phyloP scores from a whole-genome alignment of 139 green algal species.

The Raphidocelis subcapitata region DNA sequence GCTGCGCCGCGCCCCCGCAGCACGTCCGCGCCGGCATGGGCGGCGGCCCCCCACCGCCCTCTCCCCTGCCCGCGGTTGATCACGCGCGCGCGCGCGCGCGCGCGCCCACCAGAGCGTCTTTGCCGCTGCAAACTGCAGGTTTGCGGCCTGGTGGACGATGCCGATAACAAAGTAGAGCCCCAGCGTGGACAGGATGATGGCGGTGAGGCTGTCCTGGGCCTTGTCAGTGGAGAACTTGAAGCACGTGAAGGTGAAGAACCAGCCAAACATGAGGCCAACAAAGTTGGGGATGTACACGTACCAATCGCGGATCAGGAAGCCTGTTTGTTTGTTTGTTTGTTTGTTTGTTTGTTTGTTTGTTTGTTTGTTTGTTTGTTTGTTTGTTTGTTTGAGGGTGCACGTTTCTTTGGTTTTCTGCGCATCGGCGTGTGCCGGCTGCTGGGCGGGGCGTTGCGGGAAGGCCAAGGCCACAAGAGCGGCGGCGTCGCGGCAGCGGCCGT shows the following conservation, averaged over 20 bases:
- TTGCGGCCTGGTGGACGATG: not conserved
- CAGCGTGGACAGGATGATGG: not conserved
- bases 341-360: conserved; percentile 1
- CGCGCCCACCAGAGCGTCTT: conserved; percentile 12
- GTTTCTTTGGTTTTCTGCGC: not conserved
- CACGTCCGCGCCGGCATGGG: too few species aligned
- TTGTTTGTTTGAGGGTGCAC: not conserved
- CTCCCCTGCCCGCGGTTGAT: too few species aligned
- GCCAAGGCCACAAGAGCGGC: too few species aligned
- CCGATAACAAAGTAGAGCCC: conserved; percentile 8
- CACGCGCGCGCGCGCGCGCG: not conserved
- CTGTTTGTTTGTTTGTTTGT: not conserved
- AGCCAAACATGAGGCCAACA: conserved; percentile 10
- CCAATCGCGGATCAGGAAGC: not conserved
- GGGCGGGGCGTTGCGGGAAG: not conserved
- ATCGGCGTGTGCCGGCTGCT: not conserved
- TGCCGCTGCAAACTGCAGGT: not conserved
- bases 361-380: conserved; percentile 2
- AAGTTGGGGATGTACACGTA: conserved; percentile 1
- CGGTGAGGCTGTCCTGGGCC: conserved; percentile 18
- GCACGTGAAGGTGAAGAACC: conserved; percentile 25
- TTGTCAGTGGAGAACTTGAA: conserved; percentile 28
- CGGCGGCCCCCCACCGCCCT: too few species aligned
- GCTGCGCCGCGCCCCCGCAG: too few species aligned
- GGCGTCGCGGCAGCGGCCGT: too few species aligned